phyloP scores from a whole-genome alignment of 176 grass and related monocot genomes.

The Olyra latifolia region DNA sequence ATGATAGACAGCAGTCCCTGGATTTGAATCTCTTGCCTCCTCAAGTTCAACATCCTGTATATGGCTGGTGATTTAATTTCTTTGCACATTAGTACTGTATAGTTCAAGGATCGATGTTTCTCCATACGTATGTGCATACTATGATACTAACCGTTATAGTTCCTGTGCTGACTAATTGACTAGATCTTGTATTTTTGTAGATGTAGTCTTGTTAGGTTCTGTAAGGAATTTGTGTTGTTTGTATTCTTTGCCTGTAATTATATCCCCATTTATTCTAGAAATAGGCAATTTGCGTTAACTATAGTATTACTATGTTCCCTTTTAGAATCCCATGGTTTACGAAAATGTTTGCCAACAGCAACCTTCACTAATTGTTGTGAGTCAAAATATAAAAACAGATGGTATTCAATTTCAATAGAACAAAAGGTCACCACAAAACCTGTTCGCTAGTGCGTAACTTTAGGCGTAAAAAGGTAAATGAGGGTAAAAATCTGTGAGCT shows the following conservation, averaged over 20 bases:
- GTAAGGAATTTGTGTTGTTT: conserved; percentile 6
- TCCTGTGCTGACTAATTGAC: conserved; percentile 2
- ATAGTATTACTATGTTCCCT: not conserved
- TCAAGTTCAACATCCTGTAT: conserved; percentile 59
- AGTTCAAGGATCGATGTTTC: conserved; percentile 29
- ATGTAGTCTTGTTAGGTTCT: not conserved
- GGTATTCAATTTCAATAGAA: not conserved
- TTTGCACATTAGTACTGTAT: conserved; percentile 19
- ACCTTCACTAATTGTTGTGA: conserved; percentile 6
- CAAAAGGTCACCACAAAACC: no score
- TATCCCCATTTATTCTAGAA: not conserved
- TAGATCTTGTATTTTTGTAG: not conserved
- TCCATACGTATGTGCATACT: conserved; percentile 39
- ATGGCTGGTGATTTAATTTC: conserved; percentile 53
- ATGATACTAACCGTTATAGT: conserved; percentile 27
- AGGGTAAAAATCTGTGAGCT: no score
- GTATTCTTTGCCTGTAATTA: conserved; percentile 22
- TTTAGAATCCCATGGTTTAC: not conserved
- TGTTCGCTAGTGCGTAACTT: no score
- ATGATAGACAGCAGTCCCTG: conserved; percentile 70
- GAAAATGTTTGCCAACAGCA: not conserved
- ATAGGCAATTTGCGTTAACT: conserved; percentile 3
- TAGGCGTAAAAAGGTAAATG: no score
- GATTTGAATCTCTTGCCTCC: conserved; percentile 76
- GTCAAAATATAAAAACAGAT: not conserved